Percentiles rank a stretch among this genome's conserved stretches.
Evolutionary conservation across 2,329 filamentous ascomycete species (phyloP).

Genomic region (Aspergillus melleus): DNA sequence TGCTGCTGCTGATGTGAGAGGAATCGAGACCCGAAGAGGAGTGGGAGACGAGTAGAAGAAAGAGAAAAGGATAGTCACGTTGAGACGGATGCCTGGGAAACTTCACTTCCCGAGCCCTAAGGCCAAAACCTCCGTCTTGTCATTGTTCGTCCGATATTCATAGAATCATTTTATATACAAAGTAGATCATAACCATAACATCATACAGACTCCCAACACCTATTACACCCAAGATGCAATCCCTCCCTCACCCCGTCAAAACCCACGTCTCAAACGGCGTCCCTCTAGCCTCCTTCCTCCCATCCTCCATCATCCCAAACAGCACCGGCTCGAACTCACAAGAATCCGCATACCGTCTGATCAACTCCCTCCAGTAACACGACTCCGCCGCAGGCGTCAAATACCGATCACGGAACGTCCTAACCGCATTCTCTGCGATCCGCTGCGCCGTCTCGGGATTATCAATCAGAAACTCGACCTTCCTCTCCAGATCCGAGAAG

Average conservation of each 20-base stretch:
- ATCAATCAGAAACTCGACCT: slow-evolving; percentile 45
- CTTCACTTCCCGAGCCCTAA: not conserved
- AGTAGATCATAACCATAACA: not conserved
- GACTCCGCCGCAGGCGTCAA: slow-evolving; percentile 56
- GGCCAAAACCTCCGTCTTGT: not conserved
- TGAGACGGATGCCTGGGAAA: not conserved
- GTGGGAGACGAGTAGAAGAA: not conserved
- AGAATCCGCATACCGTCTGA: slow-evolving; percentile 38
- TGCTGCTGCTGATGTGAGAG: not conserved
- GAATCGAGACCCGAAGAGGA: not conserved
- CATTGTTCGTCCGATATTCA: not conserved
- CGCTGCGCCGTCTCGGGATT: slow-evolving; percentile 46
- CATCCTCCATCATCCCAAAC: slow-evolving; percentile 29
- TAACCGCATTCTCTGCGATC: slow-evolving; percentile 52
- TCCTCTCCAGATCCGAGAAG: slow-evolving; percentile 57
- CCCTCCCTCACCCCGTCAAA: slow-evolving; percentile 20
- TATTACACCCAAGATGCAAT: not conserved
- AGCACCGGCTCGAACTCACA: slow-evolving; percentile 45
- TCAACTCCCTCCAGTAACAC: slow-evolving; percentile 56
- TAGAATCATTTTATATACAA: not conserved
- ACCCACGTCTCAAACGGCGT: slow-evolving; percentile 45
- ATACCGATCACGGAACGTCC: slow-evolving; percentile 54
- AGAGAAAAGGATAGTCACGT: not conserved
- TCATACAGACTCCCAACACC: not conserved
- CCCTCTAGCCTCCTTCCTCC: slow-evolving; percentile 33